Conservation (phyloP, 257 asterid genomes). For the Cordia subcordata region DNA sequence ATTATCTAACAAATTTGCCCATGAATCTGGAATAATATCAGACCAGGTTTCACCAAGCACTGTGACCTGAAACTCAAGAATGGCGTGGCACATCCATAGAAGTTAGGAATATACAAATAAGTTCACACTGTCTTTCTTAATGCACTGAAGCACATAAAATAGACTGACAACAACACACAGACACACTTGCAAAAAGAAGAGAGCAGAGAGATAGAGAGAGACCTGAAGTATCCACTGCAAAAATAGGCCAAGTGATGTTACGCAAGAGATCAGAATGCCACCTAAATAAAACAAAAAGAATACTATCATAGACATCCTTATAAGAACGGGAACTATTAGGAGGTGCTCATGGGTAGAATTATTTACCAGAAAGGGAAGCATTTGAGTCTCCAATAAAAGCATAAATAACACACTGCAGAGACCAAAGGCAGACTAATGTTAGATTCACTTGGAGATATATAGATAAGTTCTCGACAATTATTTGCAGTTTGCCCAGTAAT, state of each 20-base stretch:
- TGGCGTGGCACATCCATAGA: neutral
- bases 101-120: neutral
- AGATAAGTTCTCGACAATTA: too few species aligned
- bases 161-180: neutral
- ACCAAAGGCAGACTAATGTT: neutral
- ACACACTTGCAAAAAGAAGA: neutral
- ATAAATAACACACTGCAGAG: neutral
- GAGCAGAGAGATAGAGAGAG: neutral
- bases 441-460: neutral
- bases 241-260: neutral
- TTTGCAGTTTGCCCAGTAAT: neutral
- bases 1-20: slow-evolving; percentile 16
- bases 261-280: neutral
- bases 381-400: neutral
- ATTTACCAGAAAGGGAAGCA: neutral
- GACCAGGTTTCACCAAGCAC: slow-evolving; percentile 23
- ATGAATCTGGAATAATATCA: slow-evolving; percentile 25
- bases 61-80: slow-evolving; percentile 20
- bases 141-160: neutral
- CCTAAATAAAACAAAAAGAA: neutral
- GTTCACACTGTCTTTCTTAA: neutral
- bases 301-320: neutral
- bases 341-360: neutral
- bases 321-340: too few species aligned
- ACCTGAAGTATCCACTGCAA: neutral